Evolutionary conservation across 345 rosid species (phyloP).

Genomic region (Brassica juncea): DNA sequence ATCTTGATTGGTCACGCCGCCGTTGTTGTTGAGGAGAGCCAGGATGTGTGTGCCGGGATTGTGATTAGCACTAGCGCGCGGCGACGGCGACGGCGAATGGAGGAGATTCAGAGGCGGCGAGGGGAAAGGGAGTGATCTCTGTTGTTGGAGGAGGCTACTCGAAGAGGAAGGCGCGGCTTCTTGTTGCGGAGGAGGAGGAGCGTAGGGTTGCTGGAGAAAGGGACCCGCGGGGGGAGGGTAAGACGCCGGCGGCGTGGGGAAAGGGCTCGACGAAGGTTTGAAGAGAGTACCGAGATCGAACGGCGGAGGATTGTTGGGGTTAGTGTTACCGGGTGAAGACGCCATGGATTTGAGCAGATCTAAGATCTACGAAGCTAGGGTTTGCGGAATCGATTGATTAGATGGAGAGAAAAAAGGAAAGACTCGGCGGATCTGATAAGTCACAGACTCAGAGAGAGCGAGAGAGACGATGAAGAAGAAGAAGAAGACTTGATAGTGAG

Average conservation of each 20-base stretch:
- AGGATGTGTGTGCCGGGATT: constrained; percentile 72
- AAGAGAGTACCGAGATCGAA: constrained; percentile 51
- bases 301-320: constrained; percentile 38
- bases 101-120: constrained; percentile 45
- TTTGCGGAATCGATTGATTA: constrained; percentile 20
- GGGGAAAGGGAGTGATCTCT: constrained; percentile 48
- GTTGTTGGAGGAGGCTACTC: constrained; percentile 39
- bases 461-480: too few relatives aligned
- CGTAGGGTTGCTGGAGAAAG: not conserved
- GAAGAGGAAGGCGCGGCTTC: constrained; percentile 38
- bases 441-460: too few relatives aligned
- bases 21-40: constrained; percentile 57
- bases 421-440: too few relatives aligned
- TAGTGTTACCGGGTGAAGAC: constrained; percentile 52
- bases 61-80: constrained; percentile 28
- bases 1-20: constrained; percentile 37
- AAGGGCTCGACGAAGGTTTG: constrained; percentile 46
- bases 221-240: constrained; percentile 57
- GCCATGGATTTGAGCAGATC: constrained; percentile 42
- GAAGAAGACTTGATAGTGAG: too few relatives aligned
- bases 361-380: constrained; percentile 31
- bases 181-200: constrained; percentile 25
- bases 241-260: constrained; percentile 50
- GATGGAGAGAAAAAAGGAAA: too few relatives aligned
- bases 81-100: constrained; percentile 14